Conservation (phyloP, 169 alveolate species). For the Plasmodium yoelii region DNA sequence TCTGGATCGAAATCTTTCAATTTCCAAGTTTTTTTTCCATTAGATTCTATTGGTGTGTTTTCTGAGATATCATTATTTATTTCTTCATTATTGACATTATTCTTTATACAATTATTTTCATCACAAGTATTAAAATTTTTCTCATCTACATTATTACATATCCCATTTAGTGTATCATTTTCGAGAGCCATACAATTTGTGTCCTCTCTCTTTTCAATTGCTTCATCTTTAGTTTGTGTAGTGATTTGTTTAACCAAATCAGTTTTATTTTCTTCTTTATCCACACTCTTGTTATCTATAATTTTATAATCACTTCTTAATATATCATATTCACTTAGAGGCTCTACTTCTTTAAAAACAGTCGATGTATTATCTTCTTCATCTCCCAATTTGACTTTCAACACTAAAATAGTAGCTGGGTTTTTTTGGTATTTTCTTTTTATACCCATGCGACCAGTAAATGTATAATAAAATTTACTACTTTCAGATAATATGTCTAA, state of each 20-base stretch:
- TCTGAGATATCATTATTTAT: background rate
- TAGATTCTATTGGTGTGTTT: background rate
- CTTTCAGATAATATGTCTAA: conserved; percentile 47
- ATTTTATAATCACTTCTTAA: conserved; percentile 53
- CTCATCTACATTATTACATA: background rate
- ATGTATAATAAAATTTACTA: conserved; percentile 77
- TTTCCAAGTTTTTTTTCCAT: conserved; percentile 62
- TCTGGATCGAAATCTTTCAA: conserved; percentile 80
- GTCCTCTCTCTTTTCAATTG: background rate
- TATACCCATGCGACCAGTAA: conserved; percentile 86
- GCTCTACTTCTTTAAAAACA: conserved; percentile 50
- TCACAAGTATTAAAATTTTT: too few species aligned
- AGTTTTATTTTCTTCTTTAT: background rate
- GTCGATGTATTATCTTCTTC: conserved; percentile 66
- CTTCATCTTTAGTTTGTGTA: background rate
- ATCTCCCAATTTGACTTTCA: conserved; percentile 55
- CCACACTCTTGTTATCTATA: background rate
- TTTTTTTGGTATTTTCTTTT: conserved; percentile 80
- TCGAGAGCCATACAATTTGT: background rate
- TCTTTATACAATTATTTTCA: background rate
- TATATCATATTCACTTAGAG: conserved; percentile 70
- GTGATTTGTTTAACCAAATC: conserved; percentile 6
- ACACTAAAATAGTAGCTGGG: conserved; percentile 81
- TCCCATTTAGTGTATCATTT: background rate
- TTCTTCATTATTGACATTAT: background rate